A percentile compares a stretch with the other conserved stretches of the same genome.
Evolutionary conservation across 306 rosid species (phyloP).

Genomic region (Trichosanthes truncata): DNA sequence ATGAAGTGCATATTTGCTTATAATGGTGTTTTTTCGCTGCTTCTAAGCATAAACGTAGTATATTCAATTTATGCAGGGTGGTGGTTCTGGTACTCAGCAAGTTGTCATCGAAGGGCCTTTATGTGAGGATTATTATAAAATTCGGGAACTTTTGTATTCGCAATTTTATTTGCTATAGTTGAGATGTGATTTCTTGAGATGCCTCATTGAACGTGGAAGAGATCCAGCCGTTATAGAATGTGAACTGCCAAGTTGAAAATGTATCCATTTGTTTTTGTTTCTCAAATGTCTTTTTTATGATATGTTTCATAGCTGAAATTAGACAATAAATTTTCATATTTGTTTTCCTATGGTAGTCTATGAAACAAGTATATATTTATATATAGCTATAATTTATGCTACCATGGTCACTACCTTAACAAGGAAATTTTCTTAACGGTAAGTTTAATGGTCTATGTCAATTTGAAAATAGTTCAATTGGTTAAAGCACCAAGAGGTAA

Average conservation of each 20-base stretch:
- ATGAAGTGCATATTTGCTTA: background rate
- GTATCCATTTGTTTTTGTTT: background rate
- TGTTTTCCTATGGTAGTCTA: background rate
- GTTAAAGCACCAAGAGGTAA: no score
- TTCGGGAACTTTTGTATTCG: slow-evolving; percentile 64
- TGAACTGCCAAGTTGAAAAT: background rate
- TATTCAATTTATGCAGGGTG: slow-evolving; percentile 42
- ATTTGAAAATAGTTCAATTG: no score
- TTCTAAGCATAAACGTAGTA: background rate
- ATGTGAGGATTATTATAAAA: slow-evolving; percentile 82
- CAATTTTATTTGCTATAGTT: slow-evolving; percentile 75
- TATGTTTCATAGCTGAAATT: background rate
- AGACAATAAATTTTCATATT: background rate
- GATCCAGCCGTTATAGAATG: background rate
- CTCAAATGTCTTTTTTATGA: background rate
- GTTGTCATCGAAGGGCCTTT: slow-evolving; percentile 84
- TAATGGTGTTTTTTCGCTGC: background rate
- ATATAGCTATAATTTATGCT: background rate
- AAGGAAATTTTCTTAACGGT: background rate
- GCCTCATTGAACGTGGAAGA: background rate
- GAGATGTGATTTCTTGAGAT: background rate
- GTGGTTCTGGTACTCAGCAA: slow-evolving; percentile 83
- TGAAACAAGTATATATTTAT: background rate
- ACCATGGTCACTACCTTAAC: background rate
- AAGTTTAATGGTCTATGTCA: background rate